Evolutionary conservation across 2,329 filamentous ascomycete genomes (phyloP).

Genomic region (Calonectria leucothoes): DNA sequence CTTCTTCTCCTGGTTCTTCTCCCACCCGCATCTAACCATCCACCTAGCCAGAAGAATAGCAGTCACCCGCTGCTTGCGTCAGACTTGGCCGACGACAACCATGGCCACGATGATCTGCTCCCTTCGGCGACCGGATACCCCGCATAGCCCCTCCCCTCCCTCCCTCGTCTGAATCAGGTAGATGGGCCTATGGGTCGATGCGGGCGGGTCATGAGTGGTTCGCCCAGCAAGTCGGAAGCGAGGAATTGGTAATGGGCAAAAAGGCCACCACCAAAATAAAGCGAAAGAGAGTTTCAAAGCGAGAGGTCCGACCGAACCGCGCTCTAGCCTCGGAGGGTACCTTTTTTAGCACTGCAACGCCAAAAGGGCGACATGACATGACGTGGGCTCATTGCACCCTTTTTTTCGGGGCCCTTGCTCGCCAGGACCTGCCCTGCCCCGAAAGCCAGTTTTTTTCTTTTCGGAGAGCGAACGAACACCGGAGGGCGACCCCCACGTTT

Average conservation of each 20-base stretch:
- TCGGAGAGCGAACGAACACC: background rate
- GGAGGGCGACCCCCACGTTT: background rate
- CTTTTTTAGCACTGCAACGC: slow-evolving; percentile 2
- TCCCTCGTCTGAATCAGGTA: background rate
- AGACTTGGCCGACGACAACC: background rate
- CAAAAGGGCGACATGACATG: background rate
- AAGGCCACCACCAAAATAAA: background rate
- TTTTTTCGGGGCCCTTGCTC: background rate
- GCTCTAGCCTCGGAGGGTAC: background rate
- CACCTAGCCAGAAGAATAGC: background rate
- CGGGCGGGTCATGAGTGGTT: background rate
- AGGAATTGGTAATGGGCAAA: slow-evolving; percentile 2
- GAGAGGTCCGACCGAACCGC: background rate
- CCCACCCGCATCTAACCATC: too few relatives aligned
- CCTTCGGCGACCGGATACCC: background rate
- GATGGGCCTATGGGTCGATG: slow-evolving; percentile 2
- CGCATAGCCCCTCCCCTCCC: background rate
- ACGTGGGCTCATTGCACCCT: background rate
- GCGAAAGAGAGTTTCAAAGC: background rate
- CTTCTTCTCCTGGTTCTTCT: background rate
- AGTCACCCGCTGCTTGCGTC: background rate
- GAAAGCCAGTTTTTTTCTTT: background rate
- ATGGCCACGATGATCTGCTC: background rate
- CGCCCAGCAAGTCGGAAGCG: slow-evolving; percentile 5
- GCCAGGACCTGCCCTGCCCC: background rate